Evolutionary conservation across 2,329 filamentous ascomycete genomes (phyloP), one percentile per base, ranked within the genome.

Genomic region (Chrysoporthe austroafricana): DNA sequence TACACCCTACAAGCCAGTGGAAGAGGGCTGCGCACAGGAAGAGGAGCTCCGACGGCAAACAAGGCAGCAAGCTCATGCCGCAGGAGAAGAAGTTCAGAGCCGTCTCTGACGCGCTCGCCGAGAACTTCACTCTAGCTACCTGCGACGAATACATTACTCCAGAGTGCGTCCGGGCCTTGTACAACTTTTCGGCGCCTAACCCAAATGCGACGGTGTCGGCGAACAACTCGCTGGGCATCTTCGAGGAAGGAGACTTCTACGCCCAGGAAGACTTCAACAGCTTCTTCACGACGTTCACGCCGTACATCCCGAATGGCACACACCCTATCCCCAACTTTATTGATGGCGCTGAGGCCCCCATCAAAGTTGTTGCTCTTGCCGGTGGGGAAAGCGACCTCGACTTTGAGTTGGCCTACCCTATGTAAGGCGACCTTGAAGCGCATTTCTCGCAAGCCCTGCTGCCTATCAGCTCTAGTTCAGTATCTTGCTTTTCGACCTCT

Each of bases 71-170:
- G 50, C 42, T 62, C 5, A 48, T 54, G 9, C 65, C 66, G 4
- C 57, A 64, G 39, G 57, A 62, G 36, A 14, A 39, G 0, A 61
- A 44, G 42, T 60, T 61, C 36, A 43, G 32, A 13, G 36, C 54
- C 1, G 56, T 65, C 58, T 56, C 67, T 8, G n/a, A 46, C 26
- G n/a, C 59, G 8, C 2, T 54, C n/a, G 16, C 44, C 52, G 44
- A 26, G 61, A 48, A 70, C 54, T 50, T 61, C 58, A 63, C 60
- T 46, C 66, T 72, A 43, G 68, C 71, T 13, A 69, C 72, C 34
- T 79, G 76, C 68, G 74, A 77, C 44, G 54, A 64, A 18, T 72
- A 72, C 13, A 75, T 79, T 34, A 79, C 77, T 4, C 76, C 77
- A 21, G 69, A 66, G 4, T 80, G 77, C 59, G 71, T 79, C 2